Base-by-base conservation (phyloP, 163 green algal genomes). In the Volvox carteri region DNA sequence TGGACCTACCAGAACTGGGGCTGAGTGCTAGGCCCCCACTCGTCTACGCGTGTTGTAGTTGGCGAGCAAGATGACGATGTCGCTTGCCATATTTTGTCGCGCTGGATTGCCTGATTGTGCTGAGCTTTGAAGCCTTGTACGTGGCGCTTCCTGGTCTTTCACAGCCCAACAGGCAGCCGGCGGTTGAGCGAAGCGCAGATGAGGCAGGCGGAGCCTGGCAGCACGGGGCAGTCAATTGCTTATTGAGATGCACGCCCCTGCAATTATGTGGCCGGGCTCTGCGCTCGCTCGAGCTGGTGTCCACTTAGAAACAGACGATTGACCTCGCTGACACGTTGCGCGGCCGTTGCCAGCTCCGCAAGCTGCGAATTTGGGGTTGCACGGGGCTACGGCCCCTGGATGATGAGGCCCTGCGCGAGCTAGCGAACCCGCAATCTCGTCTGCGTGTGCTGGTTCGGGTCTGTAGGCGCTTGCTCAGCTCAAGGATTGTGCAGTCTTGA, bases 301-400 rank as follows among this genome's bases (percentile, higher is more conserved):
- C 54, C 28, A 28, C 18, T 72, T 19, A 28, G 2, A 19, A 7
- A 37, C 60, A 28, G 23, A 35, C 60, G 4, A 72, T 16, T n/a
- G n/a, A n/a, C n/a, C n/a, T n/a, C n/a, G n/a, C n/a, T n/a, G n/a
- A n/a, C n/a, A 25, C 37, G 21, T n/a, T 58, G 56, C 30, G 37
- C 16, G 4, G 42, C 44, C 39, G 62, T 33, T 30, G 4, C 9
- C 42, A 80, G 65, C 65, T 87, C 25, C 65, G 33, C 6, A 12
- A 11, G 65, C 67, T 87, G 21, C 33, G 80, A 44, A 18, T 87
- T n/a, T 80, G 46, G 80, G 65, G 65, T 48, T 80, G 80, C 46
- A 44, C 23, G 37, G 80, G 80, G 12, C 30, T 78, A 18, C 30
- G 65, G 9, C 33, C 65, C 7, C 62, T 72, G 5, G 21, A 28